Percentiles rank a stretch among this genome's conserved stretches.
Conservation (phyloP, 495 filamentous ascomycete genomes). For the Penicillium alfredii region DNA sequence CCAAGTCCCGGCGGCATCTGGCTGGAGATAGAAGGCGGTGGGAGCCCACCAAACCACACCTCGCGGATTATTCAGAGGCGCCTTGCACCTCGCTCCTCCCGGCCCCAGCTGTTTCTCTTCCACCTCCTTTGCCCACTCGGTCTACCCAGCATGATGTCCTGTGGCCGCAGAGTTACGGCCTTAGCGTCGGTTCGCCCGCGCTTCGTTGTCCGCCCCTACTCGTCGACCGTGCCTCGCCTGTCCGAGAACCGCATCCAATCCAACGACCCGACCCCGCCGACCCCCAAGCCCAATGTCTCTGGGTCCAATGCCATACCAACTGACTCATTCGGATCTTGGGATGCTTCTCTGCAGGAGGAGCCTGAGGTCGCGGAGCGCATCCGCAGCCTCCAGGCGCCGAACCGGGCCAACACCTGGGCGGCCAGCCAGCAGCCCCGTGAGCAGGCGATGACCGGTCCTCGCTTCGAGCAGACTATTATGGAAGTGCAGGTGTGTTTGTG, state of each 20-base stretch:
- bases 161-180: constrained; percentile 44
- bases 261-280: constrained; percentile 49
- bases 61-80: constrained; percentile 27
- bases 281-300: constrained; percentile 47
- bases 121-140: constrained; percentile 16
- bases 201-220: constrained; percentile 38
- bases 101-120: constrained; percentile 12
- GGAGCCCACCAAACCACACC: constrained; percentile 23
- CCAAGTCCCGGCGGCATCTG: constrained; percentile 4
- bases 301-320: constrained; percentile 56
- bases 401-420: constrained; percentile 74
- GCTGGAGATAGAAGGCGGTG: constrained; percentile 11
- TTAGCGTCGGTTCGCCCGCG: constrained; percentile 32
- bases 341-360: constrained; percentile 49
- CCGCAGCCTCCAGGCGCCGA: constrained; percentile 74
- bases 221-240: constrained; percentile 43
- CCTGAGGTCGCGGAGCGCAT: constrained; percentile 54
- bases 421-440: constrained; percentile 72
- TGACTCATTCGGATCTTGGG: constrained; percentile 37
- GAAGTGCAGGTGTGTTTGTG: constrained; percentile 68
- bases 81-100: constrained; percentile 21
- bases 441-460: constrained; percentile 81
- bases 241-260: constrained; percentile 46
- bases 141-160: constrained; percentile 51
- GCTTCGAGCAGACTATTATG: constrained; percentile 96